These are phyloP conservation scores for Allium sativum DNA, from an alignment of 106 monocot genomes.

Conservation along the genomic window DNA sequence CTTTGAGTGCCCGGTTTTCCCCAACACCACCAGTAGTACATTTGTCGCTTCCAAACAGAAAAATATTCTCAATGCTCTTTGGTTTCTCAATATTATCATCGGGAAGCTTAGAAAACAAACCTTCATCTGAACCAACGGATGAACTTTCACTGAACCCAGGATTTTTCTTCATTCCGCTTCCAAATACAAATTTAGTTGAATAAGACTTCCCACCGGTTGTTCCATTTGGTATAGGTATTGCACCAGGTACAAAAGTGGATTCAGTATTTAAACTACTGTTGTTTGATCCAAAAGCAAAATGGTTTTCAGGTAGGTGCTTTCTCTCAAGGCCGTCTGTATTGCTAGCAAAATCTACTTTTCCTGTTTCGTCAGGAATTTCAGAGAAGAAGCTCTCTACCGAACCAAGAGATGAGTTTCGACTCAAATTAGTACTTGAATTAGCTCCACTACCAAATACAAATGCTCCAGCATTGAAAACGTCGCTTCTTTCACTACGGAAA, in stretches of 20 bases:
- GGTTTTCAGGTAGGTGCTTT: no score
- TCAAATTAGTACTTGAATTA: no score
- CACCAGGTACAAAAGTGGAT: background rate
- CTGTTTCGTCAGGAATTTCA: no score
- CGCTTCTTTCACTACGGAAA: no score
- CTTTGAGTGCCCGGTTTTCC: background rate
- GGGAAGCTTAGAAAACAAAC: conserved; percentile 24
- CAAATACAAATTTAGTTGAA: conserved; percentile 4
- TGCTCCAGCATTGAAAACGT: no score
- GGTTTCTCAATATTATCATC: conserved; percentile 10
- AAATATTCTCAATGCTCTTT: background rate
- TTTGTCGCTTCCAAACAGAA: conserved; percentile 5
- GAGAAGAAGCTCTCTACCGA: no score
- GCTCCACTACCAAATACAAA: no score
- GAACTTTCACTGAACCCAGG: conserved; percentile 2
- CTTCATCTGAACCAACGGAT: conserved; percentile 1
- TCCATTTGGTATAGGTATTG: conserved; percentile 2
- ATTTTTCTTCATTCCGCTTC: conserved; percentile 6
- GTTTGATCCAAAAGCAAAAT: no score
- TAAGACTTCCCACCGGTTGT: conserved; percentile 5
- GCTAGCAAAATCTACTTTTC: no score
- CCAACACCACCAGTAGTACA: conserved; percentile 2
- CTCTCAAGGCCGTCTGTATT: no score
- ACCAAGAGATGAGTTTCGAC: no score
- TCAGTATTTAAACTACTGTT: no score